These are phyloP conservation scores for Wallacemonas sp. DNA, from an alignment of 208 protist genomes.

Conservation along the genomic window DNA sequence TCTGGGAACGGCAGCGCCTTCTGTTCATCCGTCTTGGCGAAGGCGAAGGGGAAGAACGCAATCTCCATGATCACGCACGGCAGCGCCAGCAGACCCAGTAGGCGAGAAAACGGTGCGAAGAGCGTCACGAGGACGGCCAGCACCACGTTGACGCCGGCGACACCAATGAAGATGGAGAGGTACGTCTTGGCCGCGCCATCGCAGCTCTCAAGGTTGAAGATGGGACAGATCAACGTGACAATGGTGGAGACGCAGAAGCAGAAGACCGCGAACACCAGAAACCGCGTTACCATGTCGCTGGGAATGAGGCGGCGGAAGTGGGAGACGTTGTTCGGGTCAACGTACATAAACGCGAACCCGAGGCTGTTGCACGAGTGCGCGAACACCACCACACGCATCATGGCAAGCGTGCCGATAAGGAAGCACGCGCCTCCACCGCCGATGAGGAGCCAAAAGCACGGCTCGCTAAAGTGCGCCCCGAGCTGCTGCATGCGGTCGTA, in stretches of 20 bases:
- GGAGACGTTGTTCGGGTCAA: constrained; percentile 10
- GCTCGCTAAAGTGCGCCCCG: constrained; percentile 21
- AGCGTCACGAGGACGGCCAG: constrained; percentile 28
- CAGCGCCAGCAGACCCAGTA: constrained; percentile 31
- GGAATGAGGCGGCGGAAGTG: constrained; percentile 17
- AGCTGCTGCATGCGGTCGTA: constrained; percentile 6
- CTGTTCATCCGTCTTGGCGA: neutral
- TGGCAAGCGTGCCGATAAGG: constrained; percentile 57
- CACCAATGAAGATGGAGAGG: constrained; percentile 35
- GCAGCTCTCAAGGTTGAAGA: constrained; percentile 44
- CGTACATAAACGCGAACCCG: constrained; percentile 64
- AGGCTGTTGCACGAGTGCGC: constrained; percentile 70
- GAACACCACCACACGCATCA: constrained; percentile 50
- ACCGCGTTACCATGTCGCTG: constrained; percentile 24
- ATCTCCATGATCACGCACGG: constrained; percentile 43
- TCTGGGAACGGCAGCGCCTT: neutral
- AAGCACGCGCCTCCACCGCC: constrained; percentile 37
- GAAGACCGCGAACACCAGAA: constrained; percentile 21
- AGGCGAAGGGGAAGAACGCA: constrained; percentile 32
- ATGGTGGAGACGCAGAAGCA: constrained; percentile 16
- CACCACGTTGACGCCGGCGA: constrained; percentile 29
- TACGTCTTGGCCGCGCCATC: constrained; percentile 21
- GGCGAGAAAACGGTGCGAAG: constrained; percentile 34
- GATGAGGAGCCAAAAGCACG: constrained; percentile 48
- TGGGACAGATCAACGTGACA: constrained; percentile 30